Base-by-base conservation (phyloP, 1,284 basidiomycete species). In the Microstroma glucosiphilum region DNA sequence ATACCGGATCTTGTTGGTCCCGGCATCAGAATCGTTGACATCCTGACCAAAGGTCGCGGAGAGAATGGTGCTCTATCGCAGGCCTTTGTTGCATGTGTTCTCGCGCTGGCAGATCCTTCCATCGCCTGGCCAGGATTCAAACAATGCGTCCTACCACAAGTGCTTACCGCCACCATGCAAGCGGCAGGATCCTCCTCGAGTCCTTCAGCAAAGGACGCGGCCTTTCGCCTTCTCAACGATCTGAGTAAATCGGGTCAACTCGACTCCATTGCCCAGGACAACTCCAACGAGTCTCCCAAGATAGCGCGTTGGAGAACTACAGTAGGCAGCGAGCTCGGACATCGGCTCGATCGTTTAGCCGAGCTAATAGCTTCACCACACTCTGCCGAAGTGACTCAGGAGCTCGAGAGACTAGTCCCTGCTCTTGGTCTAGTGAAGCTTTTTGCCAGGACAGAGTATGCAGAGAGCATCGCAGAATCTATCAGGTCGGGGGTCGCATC, bases 1-100 rank as follows among this genome's bases (percentile, higher is more conserved):
- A 64, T 79, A 15, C 76, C 74, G 59, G 77, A 79, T 53, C 65
- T 76, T 37, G 66, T 76, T n/a, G 69, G 73, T 13, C 64, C 67
- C 1, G 69, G 72, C 1, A 64, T 73, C 57, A 73, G 70, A 60
- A 63, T 72, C 42, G 60, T 76, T 51, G 73, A 75, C 40, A 63
- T 60, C 4, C 62, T 75, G 15, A 60, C 70, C 0, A 66, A 67
- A 7, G 57, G 62, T 4, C 58, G 64, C 6, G 40, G 56, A 6
- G 37, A 26, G n/a, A 19, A 40, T 42, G 56, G 21, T 4, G 43
- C 59, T 2, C 60, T 72, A 19, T 73, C 66, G 64, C 61, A 71
- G 15, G 64, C 70, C 13, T 71, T 79, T 60, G 64, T 64, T 51
- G 68, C 68, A n/a, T 61, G 74, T 1, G 64, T 72, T 15, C 65